Evolutionary conservation across 768 basidiomycete genomes (phyloP), one percentile per base, ranked within the genome.

Genomic region (Suillus clintonianus): DNA sequence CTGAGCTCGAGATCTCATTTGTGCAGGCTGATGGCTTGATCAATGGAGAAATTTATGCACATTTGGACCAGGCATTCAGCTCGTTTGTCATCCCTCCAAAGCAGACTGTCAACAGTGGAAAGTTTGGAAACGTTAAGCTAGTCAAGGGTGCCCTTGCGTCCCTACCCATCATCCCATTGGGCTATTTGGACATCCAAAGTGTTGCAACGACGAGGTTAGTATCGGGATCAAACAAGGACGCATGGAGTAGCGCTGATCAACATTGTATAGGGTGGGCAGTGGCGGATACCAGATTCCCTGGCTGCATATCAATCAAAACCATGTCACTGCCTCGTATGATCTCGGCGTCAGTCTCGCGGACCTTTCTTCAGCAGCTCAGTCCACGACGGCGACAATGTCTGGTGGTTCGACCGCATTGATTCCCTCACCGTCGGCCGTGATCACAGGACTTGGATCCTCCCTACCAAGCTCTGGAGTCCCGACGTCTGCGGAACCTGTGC

Each of bases 281-380:
- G 81, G 82, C 22, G 87, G 88, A 19, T 91, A 91, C 68, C 77
- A 79, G 63, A 72, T 90, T 48, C 89, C 89, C 13, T 90, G 87
- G 88, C 73, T 90, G 64, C 81, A 89, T 59, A 77, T 90, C 57
- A 72, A 77, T 39, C 87, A 89, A 71, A 74, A 72, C 45, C 67
- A 71, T 51, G 87, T 89, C 8, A 81, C 86, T 15, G 85, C 87
- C 36, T 64, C 70, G 10, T 90, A 89, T 65, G 59, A 68, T 30
- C 22, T 66, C 30, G 66, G 63, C 36, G 17, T 47, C 10, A 73
- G 68, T 27, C 51, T 67, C 1, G 62, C 11, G 17, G 73, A 75
- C 63, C 43, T 74, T 4, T 55, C 63, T 24, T 68, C 53, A 50
- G 66, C 61, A 14, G 67, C 60, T 36, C 66, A 67, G 59, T 69